Conservation (phyloP, 2,329 filamentous ascomycete genomes). For the Pseudonectria buxi region DNA sequence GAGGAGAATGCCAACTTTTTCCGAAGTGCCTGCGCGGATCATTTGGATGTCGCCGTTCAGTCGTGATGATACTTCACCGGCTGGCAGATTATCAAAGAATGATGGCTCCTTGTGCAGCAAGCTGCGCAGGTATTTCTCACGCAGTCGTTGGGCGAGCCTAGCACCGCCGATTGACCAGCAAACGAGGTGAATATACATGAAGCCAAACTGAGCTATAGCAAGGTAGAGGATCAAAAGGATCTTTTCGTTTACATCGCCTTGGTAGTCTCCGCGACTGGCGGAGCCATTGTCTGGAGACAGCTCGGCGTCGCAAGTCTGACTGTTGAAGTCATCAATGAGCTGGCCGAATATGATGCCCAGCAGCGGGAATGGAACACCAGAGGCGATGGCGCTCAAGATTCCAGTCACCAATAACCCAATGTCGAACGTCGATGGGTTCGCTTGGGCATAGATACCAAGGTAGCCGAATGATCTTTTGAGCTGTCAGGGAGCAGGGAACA, state of each 20-base stretch:
- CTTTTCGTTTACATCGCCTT: conserved; percentile 44
- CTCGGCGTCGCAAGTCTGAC: conserved; percentile 40
- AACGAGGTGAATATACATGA: conserved; percentile 57
- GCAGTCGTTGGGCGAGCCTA: conserved; percentile 54
- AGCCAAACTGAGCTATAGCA: conserved; percentile 52
- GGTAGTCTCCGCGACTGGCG: conserved; percentile 22
- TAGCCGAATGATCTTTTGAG: too few relatives aligned
- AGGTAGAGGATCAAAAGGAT: conserved; percentile 57
- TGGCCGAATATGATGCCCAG: conserved; percentile 58
- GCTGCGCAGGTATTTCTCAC: conserved; percentile 51
- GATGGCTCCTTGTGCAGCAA: conserved; percentile 54
- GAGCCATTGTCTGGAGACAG: conserved; percentile 8
- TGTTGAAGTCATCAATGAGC: conserved; percentile 54
- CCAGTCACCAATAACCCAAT: conserved; percentile 33
- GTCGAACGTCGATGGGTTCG: conserved; percentile 33
- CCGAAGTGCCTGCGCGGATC: conserved; percentile 61
- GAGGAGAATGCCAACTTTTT: conserved; percentile 62
- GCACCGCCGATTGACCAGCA: conserved; percentile 60
- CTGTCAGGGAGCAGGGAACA: too few relatives aligned
- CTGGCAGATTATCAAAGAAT: conserved; percentile 55
- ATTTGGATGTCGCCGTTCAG: conserved; percentile 60
- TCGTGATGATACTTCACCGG: conserved; percentile 57
- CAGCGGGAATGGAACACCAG: conserved; percentile 55
- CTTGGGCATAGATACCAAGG: too few relatives aligned
- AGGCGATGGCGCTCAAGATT: conserved; percentile 42